These are phyloP conservation scores for Bipolaris sorokiniana DNA, from an alignment of 2,329 filamentous ascomycete species.

Conservation along the genomic window DNA sequence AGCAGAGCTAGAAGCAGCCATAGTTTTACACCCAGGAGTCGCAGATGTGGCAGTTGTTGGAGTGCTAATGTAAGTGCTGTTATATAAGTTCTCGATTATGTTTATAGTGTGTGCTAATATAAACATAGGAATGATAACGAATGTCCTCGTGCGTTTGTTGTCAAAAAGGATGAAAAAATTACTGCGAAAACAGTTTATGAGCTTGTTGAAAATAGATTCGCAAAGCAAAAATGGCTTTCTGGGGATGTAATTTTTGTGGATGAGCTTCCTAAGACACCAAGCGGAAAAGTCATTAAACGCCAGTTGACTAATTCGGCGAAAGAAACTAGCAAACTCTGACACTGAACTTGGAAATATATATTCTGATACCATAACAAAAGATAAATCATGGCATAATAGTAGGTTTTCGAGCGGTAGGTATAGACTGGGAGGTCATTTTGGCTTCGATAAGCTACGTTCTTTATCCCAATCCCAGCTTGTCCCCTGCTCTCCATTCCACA, in stretches of 20 bases:
- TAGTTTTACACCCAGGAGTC: conserved; percentile 61
- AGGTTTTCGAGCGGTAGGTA: too few relatives aligned
- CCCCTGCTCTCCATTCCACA: too few relatives aligned
- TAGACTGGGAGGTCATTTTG: too few relatives aligned
- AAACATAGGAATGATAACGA: neutral
- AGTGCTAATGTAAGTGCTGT: neutral
- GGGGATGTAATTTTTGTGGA: neutral
- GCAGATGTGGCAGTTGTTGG: conserved; percentile 66
- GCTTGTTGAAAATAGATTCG: neutral
- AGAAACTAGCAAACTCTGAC: too few relatives aligned
- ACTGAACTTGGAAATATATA: too few relatives aligned
- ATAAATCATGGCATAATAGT: too few relatives aligned
- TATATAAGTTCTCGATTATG: neutral
- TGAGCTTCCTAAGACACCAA: neutral
- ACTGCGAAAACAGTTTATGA: too few relatives aligned
- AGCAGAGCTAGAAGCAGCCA: conserved; percentile 62
- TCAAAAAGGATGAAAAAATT: neutral
- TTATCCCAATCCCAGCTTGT: too few relatives aligned
- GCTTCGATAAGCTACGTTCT: too few relatives aligned
- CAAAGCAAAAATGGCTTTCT: neutral
- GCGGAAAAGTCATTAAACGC: neutral
- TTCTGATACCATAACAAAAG: too few relatives aligned
- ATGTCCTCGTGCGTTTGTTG: neutral
- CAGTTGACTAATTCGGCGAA: too few relatives aligned
- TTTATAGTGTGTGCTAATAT: too few relatives aligned